These are phyloP conservation scores for Posidonia australis DNA, from an alignment of 106 monocot genomes.

Conservation along the genomic window DNA sequence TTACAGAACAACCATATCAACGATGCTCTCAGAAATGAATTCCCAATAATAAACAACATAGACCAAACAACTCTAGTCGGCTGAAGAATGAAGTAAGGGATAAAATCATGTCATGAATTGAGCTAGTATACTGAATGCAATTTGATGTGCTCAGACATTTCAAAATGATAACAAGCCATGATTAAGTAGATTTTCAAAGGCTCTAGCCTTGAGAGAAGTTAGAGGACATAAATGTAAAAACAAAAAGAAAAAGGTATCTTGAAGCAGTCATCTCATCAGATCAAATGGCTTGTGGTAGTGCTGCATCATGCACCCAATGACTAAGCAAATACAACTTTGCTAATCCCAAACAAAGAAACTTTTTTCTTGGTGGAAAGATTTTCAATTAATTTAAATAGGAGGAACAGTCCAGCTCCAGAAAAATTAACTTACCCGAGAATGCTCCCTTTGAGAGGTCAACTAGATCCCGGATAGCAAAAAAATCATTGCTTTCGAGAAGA, in stretches of 20 bases:
- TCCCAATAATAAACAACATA: too few species aligned
- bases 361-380: background rate
- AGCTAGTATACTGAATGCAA: too few species aligned
- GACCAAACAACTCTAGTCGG: too few species aligned
- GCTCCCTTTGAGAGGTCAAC: slow-evolving; percentile 96
- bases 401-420: background rate
- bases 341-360: background rate
- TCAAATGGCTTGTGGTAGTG: too few species aligned
- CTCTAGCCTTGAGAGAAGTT: too few species aligned
- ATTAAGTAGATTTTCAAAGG: background rate
- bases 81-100: too few species aligned
- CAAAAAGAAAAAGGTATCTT: background rate
- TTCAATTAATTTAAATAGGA: background rate
- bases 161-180: background rate
- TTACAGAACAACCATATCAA: too few species aligned
- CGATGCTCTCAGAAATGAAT: too few species aligned
- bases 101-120: too few species aligned
- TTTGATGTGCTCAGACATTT: too few species aligned
- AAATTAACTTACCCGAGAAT: slow-evolving; percentile 66
- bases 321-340: too few species aligned
- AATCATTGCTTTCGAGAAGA: slow-evolving; percentile 90
- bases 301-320: too few species aligned
- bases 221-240: background rate
- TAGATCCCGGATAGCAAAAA: slow-evolving; percentile 90
- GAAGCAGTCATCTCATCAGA: background rate